Evolutionary conservation across 805 yeast species (phyloP), one percentile per base, ranked within the genome.

Genomic region (Ogataea pini): DNA sequence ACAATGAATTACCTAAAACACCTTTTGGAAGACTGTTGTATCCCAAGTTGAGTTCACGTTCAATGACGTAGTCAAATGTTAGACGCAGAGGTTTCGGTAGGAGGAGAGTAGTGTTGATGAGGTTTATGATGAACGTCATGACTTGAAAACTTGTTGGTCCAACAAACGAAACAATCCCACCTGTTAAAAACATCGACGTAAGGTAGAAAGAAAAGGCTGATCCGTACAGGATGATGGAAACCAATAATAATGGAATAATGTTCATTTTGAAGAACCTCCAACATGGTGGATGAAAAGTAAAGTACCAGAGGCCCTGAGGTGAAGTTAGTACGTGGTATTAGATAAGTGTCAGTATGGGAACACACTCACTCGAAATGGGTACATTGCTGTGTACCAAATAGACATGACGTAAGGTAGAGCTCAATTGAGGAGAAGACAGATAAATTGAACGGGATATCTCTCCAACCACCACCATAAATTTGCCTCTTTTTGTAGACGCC

Each of bases 31-130:
- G 49, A 32, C 52, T 51, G 42, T 58, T 56, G 39, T 52, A 51
- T 5, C 61, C 60, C 20, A 62, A 24, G 1, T 44, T 27, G 38
- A 57, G 39, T 31, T 63, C 62, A n/a, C 44, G 28, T 29, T 47
- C 49, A 18, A 68, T 36, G 2, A 67, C 63, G 37, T 53, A 50
- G 42, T 71, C 74, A 51, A 71, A 71, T 2, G 68, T 56, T 10
- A 44, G 46, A 2, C 46, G 50, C 6, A 69, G 49, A 1, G 71
- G 68, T 2, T 45, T 47, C 2, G 72, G 72, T 14, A 71, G 51
- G 2, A 71, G 51, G n/a, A 68, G 44, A 3, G 48, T 32, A 16
- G 62, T 61, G 31, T 63, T 59, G 31, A 70, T 56, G 18, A 62
- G 49, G 24, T 61, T 56, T 7, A 68, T 61, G 37, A 69, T 44